These are phyloP conservation scores for Mycena rosella DNA, from an alignment of 768 basidiomycete species.

Conservation along the genomic window DNA sequence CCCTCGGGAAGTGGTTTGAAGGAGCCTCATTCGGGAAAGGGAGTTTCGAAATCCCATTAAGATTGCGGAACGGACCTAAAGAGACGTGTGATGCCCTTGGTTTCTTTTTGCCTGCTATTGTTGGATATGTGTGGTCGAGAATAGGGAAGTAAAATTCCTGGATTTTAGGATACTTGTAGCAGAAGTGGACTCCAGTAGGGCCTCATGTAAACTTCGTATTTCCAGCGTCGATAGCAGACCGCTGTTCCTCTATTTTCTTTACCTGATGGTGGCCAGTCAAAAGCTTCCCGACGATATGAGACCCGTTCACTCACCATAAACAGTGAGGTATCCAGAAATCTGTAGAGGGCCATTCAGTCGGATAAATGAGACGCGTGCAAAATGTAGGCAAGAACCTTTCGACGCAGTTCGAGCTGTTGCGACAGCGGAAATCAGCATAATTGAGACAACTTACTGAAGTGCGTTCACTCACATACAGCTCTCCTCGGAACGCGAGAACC, in stretches of 20 bases:
- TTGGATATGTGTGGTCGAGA: constrained; percentile 63
- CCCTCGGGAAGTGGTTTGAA: constrained; percentile 76
- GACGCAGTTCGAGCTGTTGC: constrained; percentile 77
- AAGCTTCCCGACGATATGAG: constrained; percentile 41
- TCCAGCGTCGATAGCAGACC: constrained; percentile 32
- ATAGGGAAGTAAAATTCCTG: constrained; percentile 45
- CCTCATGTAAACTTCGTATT: constrained; percentile 30
- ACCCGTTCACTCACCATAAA: not conserved
- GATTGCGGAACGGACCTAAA: constrained; percentile 61
- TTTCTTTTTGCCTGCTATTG: constrained; percentile 72
- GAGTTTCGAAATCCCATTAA: constrained; percentile 69
- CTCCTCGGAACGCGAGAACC: constrained; percentile 85
- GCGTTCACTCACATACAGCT: constrained; percentile 68
- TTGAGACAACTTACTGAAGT: not conserved
- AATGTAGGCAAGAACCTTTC: constrained; percentile 52
- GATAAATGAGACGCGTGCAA: not conserved
- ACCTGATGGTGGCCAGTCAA: no score
- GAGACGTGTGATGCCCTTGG: constrained; percentile 79
- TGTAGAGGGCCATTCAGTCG: constrained; percentile 5
- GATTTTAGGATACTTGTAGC: constrained; percentile 29
- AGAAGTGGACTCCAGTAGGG: not conserved
- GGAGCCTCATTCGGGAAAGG: constrained; percentile 57
- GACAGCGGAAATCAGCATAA: not conserved
- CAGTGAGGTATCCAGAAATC: constrained; percentile 77
- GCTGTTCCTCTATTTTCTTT: constrained; percentile 68